Evolutionary conservation across 495 filamentous ascomycete species (phyloP), one percentile per base, ranked within the genome.

Genomic region (Penicillium paradoxum): DNA sequence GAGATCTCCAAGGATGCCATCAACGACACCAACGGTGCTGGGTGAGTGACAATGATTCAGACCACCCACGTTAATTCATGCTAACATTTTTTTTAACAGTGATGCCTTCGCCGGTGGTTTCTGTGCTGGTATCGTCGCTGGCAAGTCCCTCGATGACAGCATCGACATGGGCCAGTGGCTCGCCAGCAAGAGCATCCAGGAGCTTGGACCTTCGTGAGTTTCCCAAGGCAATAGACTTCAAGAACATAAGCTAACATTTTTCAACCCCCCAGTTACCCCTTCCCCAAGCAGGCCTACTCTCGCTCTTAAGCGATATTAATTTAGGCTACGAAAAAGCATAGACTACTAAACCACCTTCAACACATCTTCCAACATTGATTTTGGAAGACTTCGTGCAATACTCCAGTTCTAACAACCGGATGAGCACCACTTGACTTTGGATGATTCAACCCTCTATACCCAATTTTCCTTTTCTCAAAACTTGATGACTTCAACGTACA

Each of bases 101-200:
- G 93, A 98, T 70, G 93, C 95, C 30, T 98, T 97, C 63, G 91
- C 91, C 47, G 93, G 91, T 66, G 93, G 93, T 54, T 91, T 98
- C 74, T 74, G 84, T 41, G 92, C 92, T 42, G 93, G 90, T 58
- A 74, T 98, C 53, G 89, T 95, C 41, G 78, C 88, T 66, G 90
- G 88, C 65, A 86, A 90, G 74, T 67, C 83, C 37, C 74, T 98
- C 11, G 85, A 85, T 44, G 79, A 83, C 52, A 79, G 77, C 58
- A 73, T 97, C 42, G 86, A 97, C 65, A 85, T 91, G 78, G 93
- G 95, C 42, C 89, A 96, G 69, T 98, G 93, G 93, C 82, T 98
- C 50, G 95, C 95, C 8, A 84, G 82, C 53, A 78, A 91, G 62
- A 90, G 90, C 76, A 93, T 98, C 70, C 82, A 88, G 76, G 93